A percentile compares a stretch with the other conserved stretches of the same genome.
These are phyloP conservation scores for Pulveroboletus ravenelii DNA, from an alignment of 768 basidiomycete genomes.

Conservation along the genomic window DNA sequence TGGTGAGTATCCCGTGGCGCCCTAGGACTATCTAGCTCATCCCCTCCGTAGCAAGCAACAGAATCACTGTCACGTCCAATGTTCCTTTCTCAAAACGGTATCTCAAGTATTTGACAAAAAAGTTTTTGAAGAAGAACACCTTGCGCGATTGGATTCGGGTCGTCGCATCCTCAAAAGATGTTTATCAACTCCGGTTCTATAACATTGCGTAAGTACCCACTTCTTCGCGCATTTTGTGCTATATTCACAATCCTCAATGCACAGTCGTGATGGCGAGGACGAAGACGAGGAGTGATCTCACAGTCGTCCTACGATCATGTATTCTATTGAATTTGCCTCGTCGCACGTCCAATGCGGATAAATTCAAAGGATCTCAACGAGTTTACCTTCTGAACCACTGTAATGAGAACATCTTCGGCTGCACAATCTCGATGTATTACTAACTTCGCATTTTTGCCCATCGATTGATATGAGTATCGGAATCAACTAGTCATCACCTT, in stretches of 20 bases:
- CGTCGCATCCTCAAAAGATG: constrained; percentile 89
- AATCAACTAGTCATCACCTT: constrained; percentile 19
- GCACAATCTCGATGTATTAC: neutral
- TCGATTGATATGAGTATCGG: neutral
- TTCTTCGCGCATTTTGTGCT: neutral
- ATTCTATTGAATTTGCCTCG: neutral
- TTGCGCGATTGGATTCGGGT: constrained; percentile 98
- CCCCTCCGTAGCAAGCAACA: constrained; percentile 55
- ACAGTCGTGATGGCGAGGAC: constrained; percentile 47
- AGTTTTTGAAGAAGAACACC: constrained; percentile 97
- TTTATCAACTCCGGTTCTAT: constrained; percentile 93
- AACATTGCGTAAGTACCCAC: constrained; percentile 68
- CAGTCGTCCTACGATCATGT: neutral
- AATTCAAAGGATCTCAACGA: neutral
- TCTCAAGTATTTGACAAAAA: constrained; percentile 98
- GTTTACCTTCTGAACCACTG: neutral
- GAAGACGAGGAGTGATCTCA: constrained; percentile 45
- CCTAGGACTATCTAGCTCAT: neutral
- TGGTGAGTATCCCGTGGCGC: constrained; percentile 44
- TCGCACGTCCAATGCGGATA: constrained; percentile 8
- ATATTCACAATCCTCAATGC: constrained; percentile 1
- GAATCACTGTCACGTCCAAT: constrained; percentile 79
- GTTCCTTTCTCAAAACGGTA: constrained; percentile 96
- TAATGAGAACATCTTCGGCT: neutral
- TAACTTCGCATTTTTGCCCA: neutral